Percentiles rank a stretch among this genome's conserved stretches.
Conservation (phyloP, 2,329 filamentous ascomycete species). For the Acrocalymma vagum region DNA sequence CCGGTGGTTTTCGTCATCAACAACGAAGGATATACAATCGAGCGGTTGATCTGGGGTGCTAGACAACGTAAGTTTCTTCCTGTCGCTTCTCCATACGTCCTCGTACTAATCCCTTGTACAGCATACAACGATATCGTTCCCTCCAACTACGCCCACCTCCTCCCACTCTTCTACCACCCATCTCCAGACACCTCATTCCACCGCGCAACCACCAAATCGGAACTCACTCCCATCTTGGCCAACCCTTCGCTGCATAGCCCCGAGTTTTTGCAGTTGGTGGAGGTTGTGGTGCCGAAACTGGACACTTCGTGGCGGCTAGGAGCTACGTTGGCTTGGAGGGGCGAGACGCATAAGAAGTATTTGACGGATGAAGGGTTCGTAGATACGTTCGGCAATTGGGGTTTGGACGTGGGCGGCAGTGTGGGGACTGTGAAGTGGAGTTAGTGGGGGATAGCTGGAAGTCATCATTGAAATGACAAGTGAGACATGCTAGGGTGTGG, state of each 20-base stretch:
- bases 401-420: constrained; percentile 27
- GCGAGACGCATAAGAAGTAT: constrained; percentile 44
- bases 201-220: constrained; percentile 44
- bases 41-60: constrained; percentile 57
- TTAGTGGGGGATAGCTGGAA: constrained; percentile 6
- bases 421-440: constrained; percentile 36
- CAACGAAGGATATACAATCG: constrained; percentile 58
- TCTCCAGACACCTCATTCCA: constrained; percentile 44
- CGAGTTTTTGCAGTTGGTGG: constrained; percentile 47
- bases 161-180: constrained; percentile 50
- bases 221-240: constrained; percentile 46
- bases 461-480: no score
- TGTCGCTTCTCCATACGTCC: not conserved
- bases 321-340: constrained; percentile 45
- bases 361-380: constrained; percentile 50
- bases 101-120: constrained; percentile 8
- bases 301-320: constrained; percentile 50
- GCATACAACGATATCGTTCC: constrained; percentile 52
- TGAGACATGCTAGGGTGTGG: no score
- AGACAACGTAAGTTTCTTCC: constrained; percentile 32
- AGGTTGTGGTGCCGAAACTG: constrained; percentile 52
- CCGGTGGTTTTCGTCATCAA: constrained; percentile 55
- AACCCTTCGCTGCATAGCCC: constrained; percentile 40
- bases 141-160: constrained; percentile 49
- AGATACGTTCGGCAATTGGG: constrained; percentile 43